Base-by-base conservation (phyloP, 2,329 filamentous ascomycete genomes). In the Exophiala sideris region DNA sequence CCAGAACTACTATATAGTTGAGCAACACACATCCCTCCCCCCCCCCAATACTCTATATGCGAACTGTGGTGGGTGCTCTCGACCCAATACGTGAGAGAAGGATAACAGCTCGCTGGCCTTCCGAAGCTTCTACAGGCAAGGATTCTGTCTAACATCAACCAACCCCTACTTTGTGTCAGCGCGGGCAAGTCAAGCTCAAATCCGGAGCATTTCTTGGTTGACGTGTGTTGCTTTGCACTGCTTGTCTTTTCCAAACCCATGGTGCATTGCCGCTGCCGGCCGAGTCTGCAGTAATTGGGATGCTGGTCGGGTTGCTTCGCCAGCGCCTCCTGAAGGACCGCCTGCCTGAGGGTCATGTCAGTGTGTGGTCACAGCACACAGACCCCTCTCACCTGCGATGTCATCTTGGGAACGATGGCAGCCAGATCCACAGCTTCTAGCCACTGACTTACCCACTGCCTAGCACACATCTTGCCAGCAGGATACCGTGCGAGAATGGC, bases 171-270 rank as follows among this genome's bases (percentile, higher is more conserved):
- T 33, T 39, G 24, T 18, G 29, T 52, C 20, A 9, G 18, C 2
- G 11, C 20, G 12, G 2, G 32, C 18, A 35, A 16, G 20, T 16
- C 20, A 5, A 11, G 11, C 4, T 11, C 14, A 20, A 32, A 14
- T 14, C 10, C 11, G 5, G 42, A 39, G 24, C 3, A 39, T 14
- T 29, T 36, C 8, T 14, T 40, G 21, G 18, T n/a, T 16, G 50
- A 52, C 10, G 32, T 52, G 3, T 52, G 50, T 32, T 42, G 50
- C 2, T n/a, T 52, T 5, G 42, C 14, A 10, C 42, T 52, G 12
- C 34, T 52, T 8, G 47, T 52, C 29, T 47, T 52, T 24, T 47
- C 41, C 18, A 47, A 52, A n/a, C n/a, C n/a, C 21, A 40, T 52
- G 41, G 36, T 41, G 3, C 18, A n/a, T 52, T 52, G 10, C 50